A percentile compares a stretch with the other conserved stretches of the same genome.
phyloP scores from a whole-genome alignment of 2,329 filamentous ascomycete genomes.

The Cercospora zeae-maydis region DNA sequence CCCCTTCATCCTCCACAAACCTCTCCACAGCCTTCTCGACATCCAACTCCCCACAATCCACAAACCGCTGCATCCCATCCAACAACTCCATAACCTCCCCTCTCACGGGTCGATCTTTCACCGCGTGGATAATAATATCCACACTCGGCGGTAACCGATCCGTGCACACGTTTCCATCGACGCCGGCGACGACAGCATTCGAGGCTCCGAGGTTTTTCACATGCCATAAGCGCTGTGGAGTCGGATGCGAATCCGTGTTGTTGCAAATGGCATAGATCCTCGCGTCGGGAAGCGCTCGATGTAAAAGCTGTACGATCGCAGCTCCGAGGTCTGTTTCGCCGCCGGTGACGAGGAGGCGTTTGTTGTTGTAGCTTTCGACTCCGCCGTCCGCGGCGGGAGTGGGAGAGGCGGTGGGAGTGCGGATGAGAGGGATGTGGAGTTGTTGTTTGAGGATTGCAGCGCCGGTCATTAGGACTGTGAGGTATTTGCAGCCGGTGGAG shows the following conservation, averaged over 20 bases:
- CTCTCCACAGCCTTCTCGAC: conserved; percentile 2
- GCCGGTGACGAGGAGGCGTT: conserved; percentile 11
- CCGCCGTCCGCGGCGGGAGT: conserved; percentile 10
- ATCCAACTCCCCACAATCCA: conserved; percentile 9
- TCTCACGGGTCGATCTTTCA: neutral
- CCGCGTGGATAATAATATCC: conserved; percentile 12
- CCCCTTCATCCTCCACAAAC: conserved; percentile 12
- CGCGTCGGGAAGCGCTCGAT: conserved; percentile 10
- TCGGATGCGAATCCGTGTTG: neutral
- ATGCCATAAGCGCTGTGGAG: neutral
- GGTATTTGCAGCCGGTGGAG: conserved; percentile 9
- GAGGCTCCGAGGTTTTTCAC: conserved; percentile 7
- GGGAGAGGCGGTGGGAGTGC: conserved; percentile 10
- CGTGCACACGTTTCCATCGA: neutral
- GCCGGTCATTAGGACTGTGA: conserved; percentile 11
- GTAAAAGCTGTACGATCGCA: conserved; percentile 10
- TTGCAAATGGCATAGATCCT: conserved; percentile 1
- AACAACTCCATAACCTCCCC: conserved; percentile 9
- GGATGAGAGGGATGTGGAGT: conserved; percentile 11
- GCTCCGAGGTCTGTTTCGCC: conserved; percentile 11
- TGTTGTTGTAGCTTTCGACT: conserved; percentile 14
- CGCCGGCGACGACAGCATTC: conserved; percentile 1
- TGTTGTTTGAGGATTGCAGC: conserved; percentile 15
- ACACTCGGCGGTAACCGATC: conserved; percentile 9
- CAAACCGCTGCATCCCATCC: conserved; percentile 6